Conservation (phyloP, 208 protist species). For the Phytomonas sp. region DNA sequence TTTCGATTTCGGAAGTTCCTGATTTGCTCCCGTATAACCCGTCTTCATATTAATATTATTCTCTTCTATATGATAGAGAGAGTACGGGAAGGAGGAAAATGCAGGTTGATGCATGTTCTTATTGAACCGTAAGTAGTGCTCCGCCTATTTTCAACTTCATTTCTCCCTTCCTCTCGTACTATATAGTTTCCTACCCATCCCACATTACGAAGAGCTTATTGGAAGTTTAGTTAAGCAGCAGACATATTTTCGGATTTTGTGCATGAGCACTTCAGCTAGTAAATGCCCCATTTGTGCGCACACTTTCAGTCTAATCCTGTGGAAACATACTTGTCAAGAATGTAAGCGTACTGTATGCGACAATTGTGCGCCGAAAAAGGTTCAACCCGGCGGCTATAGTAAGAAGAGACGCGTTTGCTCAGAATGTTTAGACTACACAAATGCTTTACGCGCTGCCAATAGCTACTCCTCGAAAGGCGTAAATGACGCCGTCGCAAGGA, state of each 20-base stretch:
- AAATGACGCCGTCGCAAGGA: not conserved
- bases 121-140: not conserved
- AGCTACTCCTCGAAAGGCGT: not conserved
- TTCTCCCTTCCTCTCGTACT: not conserved
- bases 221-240: conserved; percentile 2
- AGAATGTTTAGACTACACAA: not conserved
- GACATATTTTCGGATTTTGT: not conserved
- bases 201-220: not conserved
- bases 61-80: not conserved
- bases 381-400: conserved; percentile 7
- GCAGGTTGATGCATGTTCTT: not conserved
- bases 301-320: conserved; percentile 37
- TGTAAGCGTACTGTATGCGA: conserved; percentile 55
- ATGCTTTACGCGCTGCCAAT: not conserved
- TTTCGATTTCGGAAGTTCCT: not conserved
- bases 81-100: not conserved
- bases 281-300: conserved; percentile 41
- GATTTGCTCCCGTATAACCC: not conserved
- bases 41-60: not conserved
- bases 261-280: not conserved
- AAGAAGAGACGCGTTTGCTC: not conserved
- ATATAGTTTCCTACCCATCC: not conserved
- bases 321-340: conserved; percentile 36
- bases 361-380: conserved; percentile 38
- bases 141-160: not conserved